These are phyloP conservation scores for Alloteropsis angusta DNA, from an alignment of 202 grass and related monocot genomes.

Conservation along the genomic window DNA sequence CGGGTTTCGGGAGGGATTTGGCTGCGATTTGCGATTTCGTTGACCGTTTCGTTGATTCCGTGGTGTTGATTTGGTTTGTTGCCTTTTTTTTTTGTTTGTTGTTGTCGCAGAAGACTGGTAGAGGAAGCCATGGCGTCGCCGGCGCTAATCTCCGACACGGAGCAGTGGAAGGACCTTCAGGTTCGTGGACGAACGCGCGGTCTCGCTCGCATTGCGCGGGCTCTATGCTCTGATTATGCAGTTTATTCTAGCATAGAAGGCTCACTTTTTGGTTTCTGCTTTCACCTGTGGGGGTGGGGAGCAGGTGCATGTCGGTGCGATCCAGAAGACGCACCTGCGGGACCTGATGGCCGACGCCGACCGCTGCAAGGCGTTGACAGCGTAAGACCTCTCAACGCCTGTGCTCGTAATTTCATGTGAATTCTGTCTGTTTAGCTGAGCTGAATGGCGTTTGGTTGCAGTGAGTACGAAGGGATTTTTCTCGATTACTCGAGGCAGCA, in stretches of 20 bases:
- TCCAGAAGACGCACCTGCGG: constrained; percentile 70
- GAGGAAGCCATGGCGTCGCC: constrained; percentile 55
- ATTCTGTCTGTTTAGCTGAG: constrained; percentile 15
- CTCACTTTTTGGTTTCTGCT: too few species aligned
- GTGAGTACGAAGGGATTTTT: constrained; percentile 61
- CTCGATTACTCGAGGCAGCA: constrained; percentile 75
- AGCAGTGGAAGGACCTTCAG: constrained; percentile 82
- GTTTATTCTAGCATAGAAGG: too few species aligned
- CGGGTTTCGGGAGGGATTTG: background rate
- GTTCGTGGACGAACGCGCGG: constrained; percentile 8
- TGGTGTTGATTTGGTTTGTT: background rate
- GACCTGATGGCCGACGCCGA: constrained; percentile 76
- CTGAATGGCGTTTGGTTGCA: constrained; percentile 21
- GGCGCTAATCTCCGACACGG: constrained; percentile 65
- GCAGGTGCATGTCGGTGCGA: constrained; percentile 50
- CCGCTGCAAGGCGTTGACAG: constrained; percentile 61
- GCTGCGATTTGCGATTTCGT: background rate
- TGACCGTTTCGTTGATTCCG: background rate
- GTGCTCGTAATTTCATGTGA: background rate
- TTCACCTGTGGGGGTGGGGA: too few species aligned
- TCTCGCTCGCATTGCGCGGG: background rate
- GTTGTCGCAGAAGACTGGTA: background rate
- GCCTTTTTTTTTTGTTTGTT: too few species aligned
- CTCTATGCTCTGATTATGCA: background rate
- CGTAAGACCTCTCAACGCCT: constrained; percentile 32